Evolutionary conservation across 2,329 filamentous ascomycete genomes (phyloP).

Genomic region (Chalaropsis thielavioides): DNA sequence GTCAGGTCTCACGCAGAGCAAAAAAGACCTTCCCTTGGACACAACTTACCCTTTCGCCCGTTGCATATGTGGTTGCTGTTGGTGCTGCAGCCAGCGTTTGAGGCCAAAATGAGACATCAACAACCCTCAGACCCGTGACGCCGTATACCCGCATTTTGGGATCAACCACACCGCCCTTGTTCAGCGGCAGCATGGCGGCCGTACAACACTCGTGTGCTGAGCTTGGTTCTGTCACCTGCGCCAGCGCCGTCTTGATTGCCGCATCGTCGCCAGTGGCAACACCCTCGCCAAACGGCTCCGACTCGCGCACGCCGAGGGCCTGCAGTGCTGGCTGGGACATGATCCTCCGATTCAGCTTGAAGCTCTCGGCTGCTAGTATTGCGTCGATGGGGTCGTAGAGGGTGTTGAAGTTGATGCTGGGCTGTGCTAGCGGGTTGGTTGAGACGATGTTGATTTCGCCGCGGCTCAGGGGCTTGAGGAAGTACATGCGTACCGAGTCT

Average conservation of each 20-base stretch:
- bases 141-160: slow-evolving; percentile 22
- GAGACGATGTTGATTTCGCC: slow-evolving; percentile 28
- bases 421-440: slow-evolving; percentile 24
- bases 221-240: slow-evolving; percentile 11
- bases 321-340: slow-evolving; percentile 24
- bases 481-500: slow-evolving; percentile 23
- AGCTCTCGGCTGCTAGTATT: slow-evolving; percentile 22
- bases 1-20: neutral
- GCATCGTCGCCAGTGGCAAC: slow-evolving; percentile 21
- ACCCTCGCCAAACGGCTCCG: slow-evolving; percentile 21
- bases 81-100: slow-evolving; percentile 22
- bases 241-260: slow-evolving; percentile 20
- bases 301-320: slow-evolving; percentile 23
- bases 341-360: slow-evolving; percentile 26
- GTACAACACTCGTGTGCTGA: slow-evolving; percentile 19
- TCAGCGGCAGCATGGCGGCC: slow-evolving; percentile 28
- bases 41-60: slow-evolving; percentile 24
- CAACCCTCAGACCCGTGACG: slow-evolving; percentile 24
- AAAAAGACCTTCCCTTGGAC: neutral
- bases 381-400: slow-evolving; percentile 28
- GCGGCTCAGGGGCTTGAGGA: slow-evolving; percentile 28
- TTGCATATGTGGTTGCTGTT: slow-evolving; percentile 24
- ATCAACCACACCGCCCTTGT: slow-evolving; percentile 28
- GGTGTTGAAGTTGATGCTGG: slow-evolving; percentile 28
- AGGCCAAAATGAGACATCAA: slow-evolving; percentile 25